These are phyloP conservation scores for Podaxis carcinomalis DNA, from an alignment of 768 basidiomycete species.

Conservation along the genomic window DNA sequence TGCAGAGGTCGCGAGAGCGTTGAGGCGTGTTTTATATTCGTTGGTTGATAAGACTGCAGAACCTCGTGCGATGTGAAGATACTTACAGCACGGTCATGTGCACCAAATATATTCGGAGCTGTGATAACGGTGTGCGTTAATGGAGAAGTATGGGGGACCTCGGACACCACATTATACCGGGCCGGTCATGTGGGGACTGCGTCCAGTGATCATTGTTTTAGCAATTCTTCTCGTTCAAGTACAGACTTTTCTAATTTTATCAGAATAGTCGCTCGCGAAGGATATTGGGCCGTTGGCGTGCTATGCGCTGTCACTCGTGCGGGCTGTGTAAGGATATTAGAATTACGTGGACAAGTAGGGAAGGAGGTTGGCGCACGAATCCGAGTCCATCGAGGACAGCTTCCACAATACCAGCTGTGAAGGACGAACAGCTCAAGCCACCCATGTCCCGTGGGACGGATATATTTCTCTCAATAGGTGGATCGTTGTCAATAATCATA, in stretches of 20 bases:
- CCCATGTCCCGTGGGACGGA: constrained; percentile 94
- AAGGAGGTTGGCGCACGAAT: constrained; percentile 58
- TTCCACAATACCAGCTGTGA: constrained; percentile 96
- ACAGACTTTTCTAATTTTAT: constrained; percentile 95
- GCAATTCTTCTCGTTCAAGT: constrained; percentile 87
- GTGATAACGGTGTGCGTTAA: not conserved
- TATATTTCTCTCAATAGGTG: constrained; percentile 85
- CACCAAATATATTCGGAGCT: not conserved
- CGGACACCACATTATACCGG: not conserved
- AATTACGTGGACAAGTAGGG: not conserved
- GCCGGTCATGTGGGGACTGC: not conserved
- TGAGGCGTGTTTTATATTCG: not conserved
- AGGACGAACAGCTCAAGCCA: constrained; percentile 93
- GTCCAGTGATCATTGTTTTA: constrained; percentile 48
- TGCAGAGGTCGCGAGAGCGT: not conserved
- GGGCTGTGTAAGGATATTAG: constrained; percentile 51
- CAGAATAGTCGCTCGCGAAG: constrained; percentile 89
- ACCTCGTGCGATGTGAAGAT: not conserved
- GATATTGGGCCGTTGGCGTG: constrained; percentile 77
- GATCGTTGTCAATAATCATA: constrained; percentile 98
- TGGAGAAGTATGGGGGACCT: not conserved
- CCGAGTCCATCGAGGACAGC: constrained; percentile 92
- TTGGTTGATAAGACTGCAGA: not conserved
- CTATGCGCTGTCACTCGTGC: constrained; percentile 95
- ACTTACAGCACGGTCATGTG: constrained; percentile 1